Base-by-base conservation (phyloP, 2,329 filamentous ascomycete species). In the Gremmenia infestans region DNA sequence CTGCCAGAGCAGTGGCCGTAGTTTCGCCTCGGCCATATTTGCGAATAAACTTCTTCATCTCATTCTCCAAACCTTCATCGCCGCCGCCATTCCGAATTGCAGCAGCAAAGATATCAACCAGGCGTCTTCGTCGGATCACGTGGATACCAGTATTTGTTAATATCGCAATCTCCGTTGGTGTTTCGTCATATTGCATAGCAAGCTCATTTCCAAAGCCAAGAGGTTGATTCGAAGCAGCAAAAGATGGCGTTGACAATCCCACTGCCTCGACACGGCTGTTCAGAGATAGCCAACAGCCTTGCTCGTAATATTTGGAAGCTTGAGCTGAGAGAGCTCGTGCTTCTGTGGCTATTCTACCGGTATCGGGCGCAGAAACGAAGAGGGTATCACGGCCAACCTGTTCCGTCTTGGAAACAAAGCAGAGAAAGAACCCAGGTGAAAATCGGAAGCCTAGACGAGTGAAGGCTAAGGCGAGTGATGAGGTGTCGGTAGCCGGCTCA, bases 151-250 rank as follows among this genome's bases (percentile, higher is more conserved):
- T 91, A 65, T 94, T 96, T 35, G 94, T 97, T 53, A 99, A 79
- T 48, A 99, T 84, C 1, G 93, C 94, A 61, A 97, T 85, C 68
- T 99, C 93, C 50, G 87, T 85, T 0, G 88, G 81, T 0, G 85
- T 78, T 57, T 89, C 81, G 67, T 99, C 94, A 65, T 94, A 99
- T 65, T 99, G 95, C n/a, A 96, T 88, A 1, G 94, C 91, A 54
- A 97, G 78, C 73, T 99, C 94, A 65, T 99, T 99, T 11, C 93
- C 92, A 66, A 96, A 97, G 0, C 92, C 93, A 22, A 84, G 70
- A 0, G 89, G 88, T 25, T 83, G 81, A 11, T 74, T 74, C 0
- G 85, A 80, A 9, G 88, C 88, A 15, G 84, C 80, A 64, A 91
- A 93, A 0, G 88, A 82, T 49, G 81, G 80, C 0, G 87, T 89